Base-by-base conservation (phyloP, 495 filamentous ascomycete species). In the Aspergillus wentii region DNA sequence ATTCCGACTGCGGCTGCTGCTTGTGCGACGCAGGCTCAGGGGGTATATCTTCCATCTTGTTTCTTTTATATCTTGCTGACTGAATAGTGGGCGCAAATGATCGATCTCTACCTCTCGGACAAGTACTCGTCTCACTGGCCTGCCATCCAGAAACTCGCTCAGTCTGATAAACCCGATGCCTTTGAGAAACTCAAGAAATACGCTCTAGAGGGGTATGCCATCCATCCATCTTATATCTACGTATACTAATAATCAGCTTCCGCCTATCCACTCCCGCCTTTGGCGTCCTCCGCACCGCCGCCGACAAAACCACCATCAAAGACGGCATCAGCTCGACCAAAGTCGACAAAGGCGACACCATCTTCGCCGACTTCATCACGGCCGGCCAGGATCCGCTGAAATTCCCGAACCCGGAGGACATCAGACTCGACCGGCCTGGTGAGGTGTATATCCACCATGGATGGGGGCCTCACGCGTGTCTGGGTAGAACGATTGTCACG, bases 61-160 rank as follows among this genome's bases (percentile, higher is more conserved):
- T 31, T 13, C 8, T 8, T 17, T 31, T n/a, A 31, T 13, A 31
- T n/a, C 15, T 14, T 8, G 14, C n/a, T 17, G 23, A 20, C 4
- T 21, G 13, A 4, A 10, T 16, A 43, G 36, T 57, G 62, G 56
- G 72, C 78, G 4, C 78, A 83, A 56, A 64, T 80, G 3, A 64
- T 85, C 1, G 84, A 87, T 43, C 83, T 78, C 57, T 87, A 82
- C 61, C 59, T 85, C 17, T 70, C 66, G 0, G 52, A 57, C 19
- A 49, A 62, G 4, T 70, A 72, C 20, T 48, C 54, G 3, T 27
- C 54, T 7, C 62, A 81, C 41, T 49, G 76, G 7, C 61, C 68
- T 1, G 67, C 68, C 2, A 63, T 84, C 35, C 56, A 75, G 40
- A 49, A 48, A 1, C 55, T 75, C 22, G 71, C 56, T 11, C 35